Base-by-base conservation (phyloP, 257 asterid species). In the Fraxinus americana region DNA sequence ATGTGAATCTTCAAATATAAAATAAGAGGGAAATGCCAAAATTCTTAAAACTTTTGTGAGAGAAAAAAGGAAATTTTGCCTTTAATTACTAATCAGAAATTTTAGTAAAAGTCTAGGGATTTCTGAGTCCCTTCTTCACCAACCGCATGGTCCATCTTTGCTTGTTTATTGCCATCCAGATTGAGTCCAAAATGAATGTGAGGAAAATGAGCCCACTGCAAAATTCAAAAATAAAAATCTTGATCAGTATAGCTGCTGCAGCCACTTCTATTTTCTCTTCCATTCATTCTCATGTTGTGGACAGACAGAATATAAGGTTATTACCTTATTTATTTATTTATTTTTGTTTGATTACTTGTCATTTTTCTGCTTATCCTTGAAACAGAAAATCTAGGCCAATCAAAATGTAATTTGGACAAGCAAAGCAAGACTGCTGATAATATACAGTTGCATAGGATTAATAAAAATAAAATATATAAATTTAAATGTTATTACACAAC, bases 131-230 rank as follows among this genome's bases (percentile, higher is more conserved):
- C 92, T 75, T 88, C 90, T 83, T 84, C 92, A 68, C 84, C 90
- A 74, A 81, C 89, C 54, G 87, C 82, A 85, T 90, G 93, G 87
- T 93, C 96, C 94, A 87, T 69, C 81, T 89, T 87, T 74, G 92
- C 85, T 83, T 88, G 93, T 73, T 90, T 92, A 88, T 83, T 92
- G 87, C 86, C 75, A 3, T 93, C 98, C 91, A 87, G 75, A 81
- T 90, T 93, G 43, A 87, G 87, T 86, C 97, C 97, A 85, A 89
- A 94, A 81, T 94, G 97, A 70, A 94, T 94, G 72, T 92, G 96
- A 78, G 98, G 98, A 81, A 91, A 87, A 91, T 94, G 97, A 87
- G 98, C 98, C 98, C 98, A 94, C 98, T 94, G 94, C 88, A 77
- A 79, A 67, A n/a, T 1, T 11, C 52, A 43, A 29, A 13, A 76